phyloP scores from a whole-genome alignment of 2,329 filamentous ascomycete genomes.

The Aspergillus clavatus region DNA sequence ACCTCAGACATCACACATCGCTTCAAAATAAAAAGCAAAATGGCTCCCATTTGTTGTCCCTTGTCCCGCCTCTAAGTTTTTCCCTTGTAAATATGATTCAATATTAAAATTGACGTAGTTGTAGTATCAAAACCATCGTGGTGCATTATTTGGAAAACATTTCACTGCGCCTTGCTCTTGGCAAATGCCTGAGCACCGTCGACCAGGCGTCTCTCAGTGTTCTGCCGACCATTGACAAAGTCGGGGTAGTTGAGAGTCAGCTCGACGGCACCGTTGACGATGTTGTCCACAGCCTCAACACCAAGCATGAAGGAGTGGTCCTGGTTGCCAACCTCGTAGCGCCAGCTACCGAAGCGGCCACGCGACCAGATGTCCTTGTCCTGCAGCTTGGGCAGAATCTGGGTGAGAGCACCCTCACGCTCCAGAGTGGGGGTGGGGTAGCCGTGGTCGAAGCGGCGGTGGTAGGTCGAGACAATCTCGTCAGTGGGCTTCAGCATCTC shows the following conservation, averaged over 20 bases:
- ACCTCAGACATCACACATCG: constrained; percentile 30
- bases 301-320: constrained; percentile 98
- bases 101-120: constrained; percentile 17
- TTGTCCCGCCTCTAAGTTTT: constrained; percentile 18
- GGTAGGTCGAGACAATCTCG: constrained; percentile 96
- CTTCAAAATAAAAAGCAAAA: constrained; percentile 22
- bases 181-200: constrained; percentile 58
- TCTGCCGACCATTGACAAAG: constrained; percentile 74
- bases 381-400: constrained; percentile 89
- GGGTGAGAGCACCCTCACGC: constrained; percentile 87
- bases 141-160: constrained; percentile 8
- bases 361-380: constrained; percentile 89
- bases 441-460: constrained; percentile 95
- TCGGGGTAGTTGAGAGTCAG: constrained; percentile 94
- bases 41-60: constrained; percentile 16
- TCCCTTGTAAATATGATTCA: constrained; percentile 14
- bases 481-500: constrained; percentile 88
- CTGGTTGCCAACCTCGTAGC: constrained; percentile 96
- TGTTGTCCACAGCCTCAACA: constrained; percentile 86
- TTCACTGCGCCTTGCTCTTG: constrained; percentile 40
- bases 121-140: constrained; percentile 6
- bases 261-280: constrained; percentile 83
- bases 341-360: constrained; percentile 96
- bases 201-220: constrained; percentile 58
- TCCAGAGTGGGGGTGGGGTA: constrained; percentile 94